Conservation (phyloP, 345 rosid species). For the Cardamine occulta region DNA sequence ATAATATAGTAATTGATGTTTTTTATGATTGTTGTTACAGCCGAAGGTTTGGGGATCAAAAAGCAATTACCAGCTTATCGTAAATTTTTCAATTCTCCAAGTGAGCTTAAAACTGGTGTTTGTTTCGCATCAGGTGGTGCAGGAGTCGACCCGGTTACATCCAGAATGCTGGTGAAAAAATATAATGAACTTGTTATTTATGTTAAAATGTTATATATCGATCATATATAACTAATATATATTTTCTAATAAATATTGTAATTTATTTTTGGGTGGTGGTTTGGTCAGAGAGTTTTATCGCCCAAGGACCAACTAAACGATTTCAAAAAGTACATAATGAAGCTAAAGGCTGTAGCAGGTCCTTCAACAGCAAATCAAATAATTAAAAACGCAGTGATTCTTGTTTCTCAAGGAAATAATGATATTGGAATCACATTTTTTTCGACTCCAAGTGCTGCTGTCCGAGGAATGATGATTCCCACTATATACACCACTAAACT, state of each 20-base stretch:
- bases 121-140: slow-evolving; percentile 50
- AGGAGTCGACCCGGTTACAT: slow-evolving; percentile 42
- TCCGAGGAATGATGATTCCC: slow-evolving; percentile 39
- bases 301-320: slow-evolving; percentile 50
- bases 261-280: slow-evolving; percentile 8
- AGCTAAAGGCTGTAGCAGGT: slow-evolving; percentile 48
- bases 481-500: slow-evolving; percentile 51
- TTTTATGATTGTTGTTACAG: slow-evolving; percentile 18
- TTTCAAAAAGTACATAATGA: slow-evolving; percentile 52
- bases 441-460: slow-evolving; percentile 30
- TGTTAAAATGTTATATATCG: slow-evolving; percentile 2
- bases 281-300: slow-evolving; percentile 53
- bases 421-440: slow-evolving; percentile 66
- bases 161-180: slow-evolving; percentile 29
- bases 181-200: slow-evolving; percentile 11
- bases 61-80: slow-evolving; percentile 35
- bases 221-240: background rate
- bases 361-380: slow-evolving; percentile 37
- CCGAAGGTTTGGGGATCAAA: slow-evolving; percentile 40
- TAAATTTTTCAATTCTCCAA: slow-evolving; percentile 16
- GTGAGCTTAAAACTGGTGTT: slow-evolving; percentile 43
- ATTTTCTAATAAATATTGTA: background rate
- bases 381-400: slow-evolving; percentile 45
- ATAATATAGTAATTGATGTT: background rate
- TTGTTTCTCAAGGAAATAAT: slow-evolving; percentile 56